phyloP scores from a whole-genome alignment of 345 rosid species.

The Moricandia arvensis region DNA sequence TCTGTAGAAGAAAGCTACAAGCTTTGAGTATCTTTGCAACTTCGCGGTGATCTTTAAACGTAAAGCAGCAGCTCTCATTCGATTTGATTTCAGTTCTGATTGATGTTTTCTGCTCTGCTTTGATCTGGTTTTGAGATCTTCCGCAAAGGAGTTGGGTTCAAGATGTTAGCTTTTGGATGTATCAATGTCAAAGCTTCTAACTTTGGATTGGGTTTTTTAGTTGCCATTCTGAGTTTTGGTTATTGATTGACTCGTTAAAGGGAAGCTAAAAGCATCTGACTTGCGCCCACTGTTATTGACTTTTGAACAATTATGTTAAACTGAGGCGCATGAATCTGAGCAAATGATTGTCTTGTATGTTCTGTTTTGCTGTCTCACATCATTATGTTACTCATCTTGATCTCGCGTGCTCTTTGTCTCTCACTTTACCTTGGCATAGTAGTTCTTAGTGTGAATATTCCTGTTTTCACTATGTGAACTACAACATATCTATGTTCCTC shows the following conservation, averaged over 20 bases:
- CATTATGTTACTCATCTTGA: too few species aligned
- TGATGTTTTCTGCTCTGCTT: background rate
- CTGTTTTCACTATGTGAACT: slow-evolving; percentile 1
- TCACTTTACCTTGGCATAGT: too few species aligned
- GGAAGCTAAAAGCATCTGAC: slow-evolving; percentile 17
- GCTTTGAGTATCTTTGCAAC: slow-evolving; percentile 5
- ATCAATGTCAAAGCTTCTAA: slow-evolving; percentile 67
- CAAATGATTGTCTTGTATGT: background rate
- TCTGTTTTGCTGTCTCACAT: too few species aligned
- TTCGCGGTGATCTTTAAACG: background rate
- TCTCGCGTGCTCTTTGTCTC: too few species aligned
- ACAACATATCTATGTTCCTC: background rate
- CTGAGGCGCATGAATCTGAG: background rate
- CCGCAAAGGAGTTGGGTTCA: background rate
- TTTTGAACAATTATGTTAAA: background rate
- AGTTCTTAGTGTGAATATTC: background rate
- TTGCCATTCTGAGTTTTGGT: background rate
- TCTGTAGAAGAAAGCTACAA: background rate
- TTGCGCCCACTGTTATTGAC: background rate
- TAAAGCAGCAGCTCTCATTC: slow-evolving; percentile 19
- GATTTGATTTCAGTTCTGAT: background rate
- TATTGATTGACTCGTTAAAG: background rate
- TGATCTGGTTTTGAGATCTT: slow-evolving; percentile 3
- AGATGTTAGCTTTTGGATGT: slow-evolving; percentile 75
- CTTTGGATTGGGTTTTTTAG: slow-evolving; percentile 1